Evolutionary conservation across 441 rosid species (phyloP), one percentile per base, ranked within the genome.

Genomic region (Populus hybrid): DNA sequence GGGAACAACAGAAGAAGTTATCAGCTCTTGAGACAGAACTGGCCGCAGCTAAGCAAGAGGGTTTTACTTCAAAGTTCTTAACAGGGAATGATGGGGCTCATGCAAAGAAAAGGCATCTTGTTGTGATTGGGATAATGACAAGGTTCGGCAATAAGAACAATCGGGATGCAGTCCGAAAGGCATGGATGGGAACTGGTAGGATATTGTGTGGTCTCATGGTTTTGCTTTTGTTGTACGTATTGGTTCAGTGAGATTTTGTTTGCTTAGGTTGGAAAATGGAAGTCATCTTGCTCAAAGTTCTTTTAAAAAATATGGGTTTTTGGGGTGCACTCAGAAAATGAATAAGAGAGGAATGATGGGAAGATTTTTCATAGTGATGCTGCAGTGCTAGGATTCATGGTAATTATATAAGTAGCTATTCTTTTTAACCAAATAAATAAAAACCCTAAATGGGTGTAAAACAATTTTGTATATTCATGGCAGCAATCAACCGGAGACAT

Each of bases 171-270:
- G 82, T 96, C 67, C 92, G 98, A 36, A 93, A 90, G 85, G 97
- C 99, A 40, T 94, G 99, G 99, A 93, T 94, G 97, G 97, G 95
- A 82, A 89, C 87, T 23, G 99, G 99, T 95, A 89, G 8, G 75
- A 72, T 70, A 40, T 80, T 57, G 1, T 34, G 34, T 14, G 10
- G 75, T 36, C 69, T 64, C 63, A 65, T 73, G 57, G 38, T 63
- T 42, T 75, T 7, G 16, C 32, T 73, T 21, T 76, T 66, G 18
- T 57, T 68, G 50, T 30, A 30, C 65, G 12, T 32, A 6, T 12
- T 40, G 11, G 20, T 30, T 69, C 30, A 10, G 3, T 75, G 21
- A 69, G 26, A 23, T 46, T 64, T 24, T 59, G 4, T 61, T 74
- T 53, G 20, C 57, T 14, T 4, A 46, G 21, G 71, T 70, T 69